These are phyloP conservation scores for Chamaecyparis obtusa DNA, from an alignment of 75 land plant species.

Conservation along the genomic window DNA sequence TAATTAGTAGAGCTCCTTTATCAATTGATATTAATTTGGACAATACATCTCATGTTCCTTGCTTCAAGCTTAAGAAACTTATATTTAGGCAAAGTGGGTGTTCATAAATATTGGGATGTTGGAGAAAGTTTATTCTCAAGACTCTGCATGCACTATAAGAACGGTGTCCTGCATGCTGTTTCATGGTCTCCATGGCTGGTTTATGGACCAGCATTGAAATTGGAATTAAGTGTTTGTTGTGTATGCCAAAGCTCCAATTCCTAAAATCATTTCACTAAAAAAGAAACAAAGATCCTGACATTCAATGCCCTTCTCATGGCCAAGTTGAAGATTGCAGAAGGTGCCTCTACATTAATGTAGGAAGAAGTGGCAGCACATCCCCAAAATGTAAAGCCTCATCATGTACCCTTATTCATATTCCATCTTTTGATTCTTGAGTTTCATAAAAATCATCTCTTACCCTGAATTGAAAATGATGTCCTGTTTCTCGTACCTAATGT, in stretches of 20 bases:
- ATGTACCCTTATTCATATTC: neutral
- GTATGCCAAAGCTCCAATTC: neutral
- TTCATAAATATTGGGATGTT: neutral
- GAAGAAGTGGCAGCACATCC: neutral
- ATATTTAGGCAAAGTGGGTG: neutral
- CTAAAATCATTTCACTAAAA: neutral
- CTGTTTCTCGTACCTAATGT: neutral
- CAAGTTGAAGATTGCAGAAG: neutral
- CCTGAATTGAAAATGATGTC: neutral
- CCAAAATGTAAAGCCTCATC: neutral
- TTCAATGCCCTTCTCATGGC: neutral
- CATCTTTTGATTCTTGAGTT: too few species aligned
- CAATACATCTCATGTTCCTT: neutral
- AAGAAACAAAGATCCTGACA: neutral
- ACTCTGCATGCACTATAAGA: neutral
- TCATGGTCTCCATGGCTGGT: neutral
- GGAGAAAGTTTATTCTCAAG: neutral
- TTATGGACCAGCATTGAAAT: neutral
- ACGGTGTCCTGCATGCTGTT: neutral
- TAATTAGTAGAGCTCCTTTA: neutral
- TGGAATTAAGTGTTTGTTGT: neutral
- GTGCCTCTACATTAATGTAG: neutral
- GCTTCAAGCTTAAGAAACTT: neutral
- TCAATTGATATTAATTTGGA: neutral
- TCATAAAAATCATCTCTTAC: neutral